Base-by-base conservation (phyloP, 345 rosid genomes). In the Noccaea caerulescens region DNA sequence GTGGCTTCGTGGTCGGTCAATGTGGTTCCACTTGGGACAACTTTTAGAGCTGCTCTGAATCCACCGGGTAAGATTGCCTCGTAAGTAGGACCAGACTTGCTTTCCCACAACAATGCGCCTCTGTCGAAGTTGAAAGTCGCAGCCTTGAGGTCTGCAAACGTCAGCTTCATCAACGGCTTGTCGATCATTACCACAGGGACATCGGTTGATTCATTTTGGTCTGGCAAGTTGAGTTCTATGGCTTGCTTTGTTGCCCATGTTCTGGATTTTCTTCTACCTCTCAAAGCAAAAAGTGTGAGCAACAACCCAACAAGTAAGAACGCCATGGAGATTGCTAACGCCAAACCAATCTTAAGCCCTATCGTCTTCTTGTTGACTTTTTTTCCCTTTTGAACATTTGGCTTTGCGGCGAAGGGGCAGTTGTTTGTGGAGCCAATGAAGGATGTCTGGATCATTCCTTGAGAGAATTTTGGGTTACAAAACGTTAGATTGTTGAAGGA, bases 401-500 rank as follows among this genome's bases (percentile, higher is more conserved):
- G 96, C 71, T 88, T 85, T 25, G 89, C 96, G 49, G 97, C 97
- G 41, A 93, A 82, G 0, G 97, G 98, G 72, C 98, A 93, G 78
- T 80, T 83, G 80, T 86, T 86, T 42, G 77, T 68, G 25, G 83
- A 80, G 42, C 93, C 95, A 63, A 72, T 68, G 78, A 93, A 87
- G 47, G 85, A 86, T 32, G 71, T 72, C 75, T 82, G 82, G 51
- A 90, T 62, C 66, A 74, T 78, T 52, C 69, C 83, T 10, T 58
- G 81, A 3, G 89, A 75, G 69, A 88, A 64, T 61, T 77, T 76
- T 9, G 82, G 77, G 30, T 83, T 83, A 75, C 98, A 93, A 13
- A 87, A 80, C 68, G 90, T 88, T 46, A 93, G 75, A 82, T 88
- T 93, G 82, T 93, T 93, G 88, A 78, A 81, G 43, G 98, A 90